Conservation (phyloP, 2,329 filamentous ascomycete genomes). For the Penicillium italicum region DNA sequence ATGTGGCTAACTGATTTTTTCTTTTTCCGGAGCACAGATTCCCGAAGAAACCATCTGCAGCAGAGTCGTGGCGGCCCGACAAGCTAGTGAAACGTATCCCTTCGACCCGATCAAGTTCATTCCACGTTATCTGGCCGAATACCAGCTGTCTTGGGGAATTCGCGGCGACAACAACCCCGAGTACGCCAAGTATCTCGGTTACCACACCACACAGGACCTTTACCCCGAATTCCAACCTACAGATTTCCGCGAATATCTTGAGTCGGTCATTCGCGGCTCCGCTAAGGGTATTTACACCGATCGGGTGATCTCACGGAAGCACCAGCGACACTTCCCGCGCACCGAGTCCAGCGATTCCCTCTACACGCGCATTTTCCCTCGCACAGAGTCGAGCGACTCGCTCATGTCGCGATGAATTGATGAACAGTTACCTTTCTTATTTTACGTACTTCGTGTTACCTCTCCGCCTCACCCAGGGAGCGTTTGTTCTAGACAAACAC, state of each 20-base stretch:
- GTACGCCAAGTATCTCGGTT: conserved; percentile 54
- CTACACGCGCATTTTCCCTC: conserved; percentile 36
- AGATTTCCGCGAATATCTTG: conserved; percentile 40
- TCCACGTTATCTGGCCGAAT: conserved; percentile 41
- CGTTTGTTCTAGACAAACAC: conserved; percentile 10
- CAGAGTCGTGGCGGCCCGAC: conserved; percentile 33
- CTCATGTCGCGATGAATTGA: conserved; percentile 32
- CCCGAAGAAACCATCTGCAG: conserved; percentile 35
- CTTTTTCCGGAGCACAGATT: conserved; percentile 23
- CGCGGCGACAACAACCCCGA: conserved; percentile 54
- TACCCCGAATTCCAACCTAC: conserved; percentile 51
- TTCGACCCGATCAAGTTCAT: conserved; percentile 37
- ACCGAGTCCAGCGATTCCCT: conserved; percentile 38
- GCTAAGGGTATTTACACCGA: conserved; percentile 38
- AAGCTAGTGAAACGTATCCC: conserved; percentile 38
- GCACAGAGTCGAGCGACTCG: conserved; percentile 37
- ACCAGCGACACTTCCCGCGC: conserved; percentile 36
- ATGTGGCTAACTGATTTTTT: conserved; percentile 13
- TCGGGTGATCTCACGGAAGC: conserved; percentile 35
- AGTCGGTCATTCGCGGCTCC: conserved; percentile 43
- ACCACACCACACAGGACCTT: conserved; percentile 51
- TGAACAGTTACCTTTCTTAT: background rate
- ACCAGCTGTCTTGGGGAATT: conserved; percentile 47
- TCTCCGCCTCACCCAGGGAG: conserved; percentile 6
- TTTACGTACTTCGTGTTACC: conserved; percentile 1